These are phyloP conservation scores for Neoboletus subvelutipes DNA, from an alignment of 768 basidiomycete genomes.

Conservation along the genomic window DNA sequence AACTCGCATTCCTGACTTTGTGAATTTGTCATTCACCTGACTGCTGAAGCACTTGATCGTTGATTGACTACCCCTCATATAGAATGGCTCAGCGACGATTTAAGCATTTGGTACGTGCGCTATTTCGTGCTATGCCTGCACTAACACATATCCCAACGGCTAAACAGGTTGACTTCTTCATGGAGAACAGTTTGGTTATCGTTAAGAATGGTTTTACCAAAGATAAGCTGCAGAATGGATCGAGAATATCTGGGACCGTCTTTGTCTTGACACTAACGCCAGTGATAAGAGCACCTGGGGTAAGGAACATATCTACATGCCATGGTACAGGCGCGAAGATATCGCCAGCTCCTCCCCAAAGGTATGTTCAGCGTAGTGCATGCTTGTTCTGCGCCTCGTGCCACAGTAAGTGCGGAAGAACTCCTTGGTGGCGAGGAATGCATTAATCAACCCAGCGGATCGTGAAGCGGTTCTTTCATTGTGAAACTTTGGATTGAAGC, in stretches of 20 bases:
- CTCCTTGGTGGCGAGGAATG: neutral
- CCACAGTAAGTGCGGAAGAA: neutral
- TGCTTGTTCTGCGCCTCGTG: neutral
- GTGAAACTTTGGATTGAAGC: neutral
- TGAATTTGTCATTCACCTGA: conserved; percentile 5
- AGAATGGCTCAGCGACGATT: neutral
- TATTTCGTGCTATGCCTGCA: neutral
- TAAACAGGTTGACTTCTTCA: conserved; percentile 52
- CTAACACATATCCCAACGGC: conserved; percentile 24
- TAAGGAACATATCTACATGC: conserved; percentile 54
- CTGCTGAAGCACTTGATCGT: neutral
- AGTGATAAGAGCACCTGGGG: conserved; percentile 58
- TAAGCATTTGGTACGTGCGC: conserved; percentile 36
- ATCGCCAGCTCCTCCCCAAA: conserved; percentile 54
- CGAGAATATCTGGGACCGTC: conserved; percentile 49
- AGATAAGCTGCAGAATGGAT: conserved; percentile 49
- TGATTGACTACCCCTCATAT: neutral
- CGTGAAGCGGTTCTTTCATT: neutral
- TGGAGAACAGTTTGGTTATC: conserved; percentile 54
- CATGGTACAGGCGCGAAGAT: conserved; percentile 40
- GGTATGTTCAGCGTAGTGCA: conserved; percentile 26
- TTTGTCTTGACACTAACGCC: conserved; percentile 51
- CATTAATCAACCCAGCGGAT: neutral
- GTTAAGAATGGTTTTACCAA: conserved; percentile 53
- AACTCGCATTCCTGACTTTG: neutral